A percentile compares a stretch with the other conserved stretches of the same genome.
phyloP scores from a whole-genome alignment of 2,329 filamentous ascomycete genomes.

The Calonectria naviculata region DNA sequence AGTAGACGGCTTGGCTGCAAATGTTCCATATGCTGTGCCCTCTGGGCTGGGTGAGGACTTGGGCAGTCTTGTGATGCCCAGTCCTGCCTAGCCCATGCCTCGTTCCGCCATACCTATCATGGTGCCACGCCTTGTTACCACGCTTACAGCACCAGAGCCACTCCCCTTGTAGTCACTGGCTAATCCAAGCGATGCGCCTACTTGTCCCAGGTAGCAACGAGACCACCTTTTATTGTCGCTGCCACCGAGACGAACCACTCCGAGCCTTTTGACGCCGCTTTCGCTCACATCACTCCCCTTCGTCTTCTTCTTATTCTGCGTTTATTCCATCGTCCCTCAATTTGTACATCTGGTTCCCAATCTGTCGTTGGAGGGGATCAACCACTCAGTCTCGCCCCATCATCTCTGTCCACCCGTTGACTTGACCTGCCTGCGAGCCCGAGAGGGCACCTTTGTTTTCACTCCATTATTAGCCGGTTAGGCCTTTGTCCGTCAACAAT shows the following conservation, averaged over 20 bases:
- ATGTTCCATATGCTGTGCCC: background rate
- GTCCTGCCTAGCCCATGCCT: background rate
- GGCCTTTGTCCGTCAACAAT: background rate
- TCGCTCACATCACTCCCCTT: background rate
- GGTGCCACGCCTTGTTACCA: background rate
- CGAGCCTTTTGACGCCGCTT: background rate
- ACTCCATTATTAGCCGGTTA: background rate
- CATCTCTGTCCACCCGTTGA: background rate
- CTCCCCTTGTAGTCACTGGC: background rate
- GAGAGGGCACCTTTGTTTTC: background rate
- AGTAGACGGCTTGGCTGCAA: background rate
- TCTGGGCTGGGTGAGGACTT: background rate
- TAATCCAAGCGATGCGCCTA: background rate
- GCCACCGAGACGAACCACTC: constrained; percentile 6
- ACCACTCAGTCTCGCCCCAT: background rate
- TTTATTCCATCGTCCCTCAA: background rate
- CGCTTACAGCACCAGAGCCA: background rate
- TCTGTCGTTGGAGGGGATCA: background rate
- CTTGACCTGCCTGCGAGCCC: constrained; percentile 3
- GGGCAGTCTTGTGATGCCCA: background rate
- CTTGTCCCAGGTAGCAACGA: background rate
- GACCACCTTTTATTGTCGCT: background rate
- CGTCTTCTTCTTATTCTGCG: background rate
- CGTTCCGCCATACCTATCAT: background rate
- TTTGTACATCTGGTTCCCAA: background rate